Conservation (phyloP, 345 rosid genomes). For the Syzygium oleosum region DNA sequence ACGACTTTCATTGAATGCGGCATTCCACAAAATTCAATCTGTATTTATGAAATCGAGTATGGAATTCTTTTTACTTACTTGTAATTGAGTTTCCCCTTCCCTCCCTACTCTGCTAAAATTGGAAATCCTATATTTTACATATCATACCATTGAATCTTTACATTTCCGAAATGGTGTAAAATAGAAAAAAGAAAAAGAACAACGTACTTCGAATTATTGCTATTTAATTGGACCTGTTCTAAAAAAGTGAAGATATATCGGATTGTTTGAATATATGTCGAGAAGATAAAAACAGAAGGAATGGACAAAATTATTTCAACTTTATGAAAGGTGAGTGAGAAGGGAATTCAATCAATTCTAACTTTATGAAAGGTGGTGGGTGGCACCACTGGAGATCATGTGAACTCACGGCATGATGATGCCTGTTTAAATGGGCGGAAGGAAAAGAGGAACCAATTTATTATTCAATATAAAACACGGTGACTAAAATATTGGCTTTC, state of each 20-base stretch:
- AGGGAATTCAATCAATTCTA: background rate
- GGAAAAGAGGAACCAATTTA: background rate
- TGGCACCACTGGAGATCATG: background rate
- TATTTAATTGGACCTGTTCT: too few species aligned
- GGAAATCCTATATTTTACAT: background rate
- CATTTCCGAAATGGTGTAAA: background rate
- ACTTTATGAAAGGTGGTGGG: background rate
- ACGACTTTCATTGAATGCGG: too few species aligned
- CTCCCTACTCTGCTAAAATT: too few species aligned
- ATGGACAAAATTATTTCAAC: background rate
- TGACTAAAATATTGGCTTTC: background rate
- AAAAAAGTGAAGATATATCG: background rate
- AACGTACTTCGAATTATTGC: background rate
- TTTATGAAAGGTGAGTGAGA: background rate
- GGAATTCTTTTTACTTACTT: rapidly evolving
- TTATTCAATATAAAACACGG: too few species aligned
- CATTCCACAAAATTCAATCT: too few species aligned
- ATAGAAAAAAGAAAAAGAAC: background rate
- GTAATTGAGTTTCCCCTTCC: too few species aligned
- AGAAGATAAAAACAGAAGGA: too few species aligned
- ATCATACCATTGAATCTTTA: too few species aligned
- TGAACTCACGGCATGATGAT: background rate
- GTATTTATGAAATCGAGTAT: too few species aligned
- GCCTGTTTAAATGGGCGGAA: too few species aligned
- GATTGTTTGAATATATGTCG: background rate